These are phyloP conservation scores for Exophiala xenobiotica DNA, from an alignment of 2,329 filamentous ascomycete genomes.

Conservation along the genomic window DNA sequence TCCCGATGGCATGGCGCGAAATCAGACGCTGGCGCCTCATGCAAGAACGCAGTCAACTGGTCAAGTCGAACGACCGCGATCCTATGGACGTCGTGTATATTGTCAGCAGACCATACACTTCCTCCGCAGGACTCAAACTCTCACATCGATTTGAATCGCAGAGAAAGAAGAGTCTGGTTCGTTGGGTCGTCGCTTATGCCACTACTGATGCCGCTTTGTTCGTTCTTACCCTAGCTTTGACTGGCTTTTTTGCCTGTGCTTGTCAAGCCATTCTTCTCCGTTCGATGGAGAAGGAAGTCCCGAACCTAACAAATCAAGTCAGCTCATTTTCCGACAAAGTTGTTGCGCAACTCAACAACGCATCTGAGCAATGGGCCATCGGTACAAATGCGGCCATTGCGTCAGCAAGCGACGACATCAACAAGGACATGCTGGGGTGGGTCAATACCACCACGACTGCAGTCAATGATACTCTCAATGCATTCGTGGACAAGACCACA, in stretches of 20 bases:
- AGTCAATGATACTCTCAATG: conserved; percentile 81
- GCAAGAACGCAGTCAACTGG: conserved; percentile 65
- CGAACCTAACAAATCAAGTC: conserved; percentile 70
- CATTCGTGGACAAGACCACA: conserved; percentile 75
- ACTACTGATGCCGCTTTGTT: conserved; percentile 84
- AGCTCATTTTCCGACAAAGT: conserved; percentile 77
- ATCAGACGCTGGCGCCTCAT: conserved; percentile 73
- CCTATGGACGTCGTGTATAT: conserved; percentile 88
- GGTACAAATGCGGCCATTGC: conserved; percentile 72
- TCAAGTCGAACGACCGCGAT: conserved; percentile 68
- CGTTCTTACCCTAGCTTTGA: conserved; percentile 75
- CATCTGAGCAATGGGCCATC: conserved; percentile 73
- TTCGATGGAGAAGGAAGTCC: conserved; percentile 71
- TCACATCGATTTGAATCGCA: conserved; percentile 56
- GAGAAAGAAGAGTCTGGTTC: conserved; percentile 68
- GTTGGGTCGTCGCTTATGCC: conserved; percentile 85
- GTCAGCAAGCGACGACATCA: conserved; percentile 68
- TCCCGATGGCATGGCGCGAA: conserved; percentile 79
- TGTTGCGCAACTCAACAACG: conserved; percentile 67
- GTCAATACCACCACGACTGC: conserved; percentile 79
- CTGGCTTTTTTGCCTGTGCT: conserved; percentile 77
- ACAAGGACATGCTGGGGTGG: conserved; percentile 80
- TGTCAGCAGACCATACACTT: conserved; percentile 74
- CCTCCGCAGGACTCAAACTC: conserved; percentile 65
- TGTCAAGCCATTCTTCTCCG: conserved; percentile 79